phyloP scores from a whole-genome alignment of 2,329 filamentous ascomycete species.

The Aspergillus bombycis region DNA sequence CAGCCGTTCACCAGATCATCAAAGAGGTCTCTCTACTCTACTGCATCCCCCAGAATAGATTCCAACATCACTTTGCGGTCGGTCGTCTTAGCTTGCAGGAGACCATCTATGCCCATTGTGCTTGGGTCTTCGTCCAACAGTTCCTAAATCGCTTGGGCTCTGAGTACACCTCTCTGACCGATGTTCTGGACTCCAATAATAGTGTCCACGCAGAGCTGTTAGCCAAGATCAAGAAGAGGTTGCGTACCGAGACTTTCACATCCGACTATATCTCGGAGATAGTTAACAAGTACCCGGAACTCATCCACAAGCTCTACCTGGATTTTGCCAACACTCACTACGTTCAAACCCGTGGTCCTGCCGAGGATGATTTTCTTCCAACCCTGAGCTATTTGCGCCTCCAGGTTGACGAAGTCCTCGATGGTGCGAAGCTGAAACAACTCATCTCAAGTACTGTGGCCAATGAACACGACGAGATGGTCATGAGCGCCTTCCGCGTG shows the following conservation, averaged over 20 bases:
- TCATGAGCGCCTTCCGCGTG: slow-evolving; percentile 93
- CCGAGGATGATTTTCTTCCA: slow-evolving; percentile 70
- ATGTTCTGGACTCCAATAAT: slow-evolving; percentile 78
- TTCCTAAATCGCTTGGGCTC: slow-evolving; percentile 93
- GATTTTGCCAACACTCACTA: slow-evolving; percentile 89
- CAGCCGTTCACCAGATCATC: slow-evolving; percentile 97
- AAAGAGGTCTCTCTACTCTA: slow-evolving; percentile 97
- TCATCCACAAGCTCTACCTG: slow-evolving; percentile 86
- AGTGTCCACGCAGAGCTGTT: slow-evolving; percentile 84
- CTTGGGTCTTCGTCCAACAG: slow-evolving; percentile 97
- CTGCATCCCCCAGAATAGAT: slow-evolving; percentile 96
- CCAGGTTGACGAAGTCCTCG: slow-evolving; percentile 73
- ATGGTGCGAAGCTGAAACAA: slow-evolving; percentile 72
- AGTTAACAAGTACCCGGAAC: slow-evolving; percentile 83
- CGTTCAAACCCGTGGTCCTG: slow-evolving; percentile 63
- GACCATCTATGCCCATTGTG: slow-evolving; percentile 94
- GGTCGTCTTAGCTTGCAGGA: slow-evolving; percentile 91
- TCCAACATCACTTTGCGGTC: slow-evolving; percentile 84
- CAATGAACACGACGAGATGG: slow-evolving; percentile 97
- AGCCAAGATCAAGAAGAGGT: slow-evolving; percentile 90
- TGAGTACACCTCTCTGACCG: slow-evolving; percentile 85
- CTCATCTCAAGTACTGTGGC: slow-evolving; percentile 77
- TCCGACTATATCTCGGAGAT: slow-evolving; percentile 98
- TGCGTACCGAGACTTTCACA: slow-evolving; percentile 96
- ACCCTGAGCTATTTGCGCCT: slow-evolving; percentile 69